Base-by-base conservation (phyloP, 2,329 filamentous ascomycete species). In the Aspergillus proliferans region DNA sequence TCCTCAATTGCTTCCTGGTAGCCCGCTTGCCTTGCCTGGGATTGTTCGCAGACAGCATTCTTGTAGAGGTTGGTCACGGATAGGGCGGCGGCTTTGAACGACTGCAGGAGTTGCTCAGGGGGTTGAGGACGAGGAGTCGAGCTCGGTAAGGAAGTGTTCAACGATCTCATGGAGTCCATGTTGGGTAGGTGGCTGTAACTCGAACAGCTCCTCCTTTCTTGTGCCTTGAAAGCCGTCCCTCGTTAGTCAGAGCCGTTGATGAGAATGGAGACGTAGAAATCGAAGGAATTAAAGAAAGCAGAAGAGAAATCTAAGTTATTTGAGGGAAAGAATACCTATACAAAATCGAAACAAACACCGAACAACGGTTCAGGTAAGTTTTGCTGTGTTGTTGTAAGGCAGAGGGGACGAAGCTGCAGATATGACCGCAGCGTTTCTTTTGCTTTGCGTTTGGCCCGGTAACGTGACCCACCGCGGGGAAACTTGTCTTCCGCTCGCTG, bases 51-150 rank as follows among this genome's bases (percentile, higher is more conserved):
- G 10, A 88, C 86, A 3, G 92, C 92, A 36, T 85, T 91, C 71
- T 95, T 96, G 75, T 97, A 97, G 12, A 98, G 83, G 63, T 94
- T 95, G 43, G 93, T 97, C 48, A 97, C 91, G 5, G 90, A 95
- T 30, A 96, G 78, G 18, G 93, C 93, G 30, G 93, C 93, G 14
- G 87, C 84, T 69, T 90, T 93, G 78, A 98, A 98, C 50, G 88
- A 85, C 59, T 92, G 85, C 50, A 96, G 82, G 43, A 96, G 82
- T 64, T 75, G 69, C 59, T 76, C 74, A 3, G 73, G 70, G 40
- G 74, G 73, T 50, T 74, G 72, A 45, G 67, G 66, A 50, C 68
- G 76, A 57, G 74, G 66, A 34, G 75, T 71, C 12, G 76, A 75
- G 51, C 70, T 69, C n/a, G 81, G 81, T 49, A 84, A 68, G 45